Percentiles rank a stretch among this genome's conserved stretches.
Evolutionary conservation across 805 yeast species (phyloP).

Genomic region (Wickerhamomyces bisporus): DNA sequence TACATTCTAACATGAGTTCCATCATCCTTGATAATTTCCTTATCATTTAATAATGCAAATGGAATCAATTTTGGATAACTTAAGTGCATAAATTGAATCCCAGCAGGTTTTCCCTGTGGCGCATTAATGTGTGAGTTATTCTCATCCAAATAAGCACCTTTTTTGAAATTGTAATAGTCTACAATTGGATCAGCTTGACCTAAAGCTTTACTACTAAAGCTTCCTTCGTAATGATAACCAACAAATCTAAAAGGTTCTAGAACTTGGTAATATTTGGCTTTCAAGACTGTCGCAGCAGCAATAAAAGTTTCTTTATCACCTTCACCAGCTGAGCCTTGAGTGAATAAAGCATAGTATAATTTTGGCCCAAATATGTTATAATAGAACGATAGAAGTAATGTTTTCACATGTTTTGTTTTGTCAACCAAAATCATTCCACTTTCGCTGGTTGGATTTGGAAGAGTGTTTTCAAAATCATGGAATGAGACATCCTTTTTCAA

Average conservation of each 20-base stretch:
- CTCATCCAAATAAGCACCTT: conserved; percentile 16
- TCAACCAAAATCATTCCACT: conserved; percentile 58
- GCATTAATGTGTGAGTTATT: conserved; percentile 11
- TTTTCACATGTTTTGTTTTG: conserved; percentile 47
- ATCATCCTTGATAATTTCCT: conserved; percentile 20
- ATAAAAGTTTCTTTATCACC: conserved; percentile 69
- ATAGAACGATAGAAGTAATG: conserved; percentile 48
- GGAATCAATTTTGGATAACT: conserved; percentile 51
- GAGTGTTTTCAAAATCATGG: conserved; percentile 52
- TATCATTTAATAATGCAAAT: conserved; percentile 21
- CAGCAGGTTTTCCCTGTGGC: conserved; percentile 13
- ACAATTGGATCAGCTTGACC: conserved; percentile 36
- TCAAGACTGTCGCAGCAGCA: conserved; percentile 51
- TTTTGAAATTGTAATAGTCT: conserved; percentile 22
- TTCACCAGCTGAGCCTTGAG: conserved; percentile 71
- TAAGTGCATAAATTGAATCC: conserved; percentile 47
- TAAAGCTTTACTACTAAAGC: conserved; percentile 34
- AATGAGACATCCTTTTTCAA: conserved; percentile 29
- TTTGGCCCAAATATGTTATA: conserved; percentile 59
- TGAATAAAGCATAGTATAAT: conserved; percentile 53
- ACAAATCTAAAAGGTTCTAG: conserved; percentile 29
- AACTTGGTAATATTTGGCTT: conserved; percentile 43
- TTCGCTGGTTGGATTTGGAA: conserved; percentile 63
- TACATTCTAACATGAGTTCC: conserved; percentile 31
- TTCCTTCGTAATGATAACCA: conserved; percentile 26